phyloP scores from a whole-genome alignment of 257 asterid species.

The Vinca minor region DNA sequence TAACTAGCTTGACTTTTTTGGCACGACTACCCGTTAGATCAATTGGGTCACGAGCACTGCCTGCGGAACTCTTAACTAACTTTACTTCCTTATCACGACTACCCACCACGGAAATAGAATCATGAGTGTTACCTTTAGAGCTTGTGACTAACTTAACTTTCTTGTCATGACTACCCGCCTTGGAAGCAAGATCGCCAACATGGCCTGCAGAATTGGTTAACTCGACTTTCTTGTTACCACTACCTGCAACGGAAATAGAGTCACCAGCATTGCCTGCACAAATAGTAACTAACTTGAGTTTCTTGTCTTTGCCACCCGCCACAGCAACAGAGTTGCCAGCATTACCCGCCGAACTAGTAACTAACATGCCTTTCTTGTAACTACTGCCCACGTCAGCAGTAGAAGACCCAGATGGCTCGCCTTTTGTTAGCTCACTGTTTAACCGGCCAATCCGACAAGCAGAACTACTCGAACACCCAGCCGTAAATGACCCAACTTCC shows the following conservation, averaged over 20 bases:
- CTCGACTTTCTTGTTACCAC: constrained; percentile 25
- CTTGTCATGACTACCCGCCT: no score
- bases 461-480: constrained; percentile 29
- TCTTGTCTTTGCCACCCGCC: constrained; percentile 27
- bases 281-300: constrained; percentile 17
- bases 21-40: no score
- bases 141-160: no score
- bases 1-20: no score
- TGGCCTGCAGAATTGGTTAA: no score
- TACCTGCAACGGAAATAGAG: constrained; percentile 22
- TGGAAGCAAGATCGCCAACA: no score
- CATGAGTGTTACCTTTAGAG: no score
- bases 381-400: constrained; percentile 26
- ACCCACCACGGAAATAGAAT: no score
- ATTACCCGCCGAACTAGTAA: neutral
- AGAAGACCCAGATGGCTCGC: constrained; percentile 20
- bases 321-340: constrained; percentile 9
- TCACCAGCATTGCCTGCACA: neutral
- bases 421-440: constrained; percentile 30
- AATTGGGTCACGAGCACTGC: no score
- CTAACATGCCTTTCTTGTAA: constrained; percentile 24
- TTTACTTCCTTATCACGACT: no score
- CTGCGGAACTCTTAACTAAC: no score
- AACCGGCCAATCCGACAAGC: constrained; percentile 24
- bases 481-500: constrained; percentile 31